phyloP scores from a whole-genome alignment of 2,329 filamentous ascomycete genomes.

The Beauveria sp. region DNA sequence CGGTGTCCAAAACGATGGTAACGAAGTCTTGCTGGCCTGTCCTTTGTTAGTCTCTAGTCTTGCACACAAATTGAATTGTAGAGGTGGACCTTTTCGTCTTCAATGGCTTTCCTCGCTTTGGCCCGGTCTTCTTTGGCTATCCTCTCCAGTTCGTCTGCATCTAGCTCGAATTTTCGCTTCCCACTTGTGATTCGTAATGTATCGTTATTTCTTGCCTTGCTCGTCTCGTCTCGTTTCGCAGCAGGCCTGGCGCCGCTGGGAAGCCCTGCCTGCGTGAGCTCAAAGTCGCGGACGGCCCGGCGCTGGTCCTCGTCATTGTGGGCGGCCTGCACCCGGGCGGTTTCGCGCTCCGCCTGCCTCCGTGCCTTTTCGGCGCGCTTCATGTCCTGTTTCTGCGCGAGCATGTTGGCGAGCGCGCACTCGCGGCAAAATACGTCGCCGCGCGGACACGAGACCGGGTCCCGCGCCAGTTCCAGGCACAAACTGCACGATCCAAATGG shows the following conservation, averaged over 20 bases:
- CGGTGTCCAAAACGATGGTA: slow-evolving; percentile 92
- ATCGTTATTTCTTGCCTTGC: not conserved
- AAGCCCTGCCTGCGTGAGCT: slow-evolving; percentile 70
- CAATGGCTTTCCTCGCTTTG: slow-evolving; percentile 62
- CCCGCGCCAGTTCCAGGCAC: slow-evolving; percentile 72
- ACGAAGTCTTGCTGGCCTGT: slow-evolving; percentile 53
- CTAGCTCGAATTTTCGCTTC: slow-evolving; percentile 69
- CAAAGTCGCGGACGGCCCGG: slow-evolving; percentile 73
- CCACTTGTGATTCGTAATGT: slow-evolving; percentile 16
- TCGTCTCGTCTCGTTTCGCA: slow-evolving; percentile 28
- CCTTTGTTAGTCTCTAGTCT: slow-evolving; percentile 10
- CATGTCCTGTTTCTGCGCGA: slow-evolving; percentile 86
- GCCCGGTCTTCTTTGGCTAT: slow-evolving; percentile 63
- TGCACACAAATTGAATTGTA: not conserved
- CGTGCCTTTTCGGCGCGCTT: slow-evolving; percentile 66
- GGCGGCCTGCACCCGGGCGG: slow-evolving; percentile 49
- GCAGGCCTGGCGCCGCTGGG: slow-evolving; percentile 16
- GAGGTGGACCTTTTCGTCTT: slow-evolving; percentile 57
- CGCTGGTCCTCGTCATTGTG: slow-evolving; percentile 63
- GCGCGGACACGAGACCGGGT: slow-evolving; percentile 74
- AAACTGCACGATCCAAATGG: slow-evolving; percentile 84
- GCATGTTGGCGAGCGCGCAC: slow-evolving; percentile 84
- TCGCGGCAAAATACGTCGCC: slow-evolving; percentile 95
- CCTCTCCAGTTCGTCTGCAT: slow-evolving; percentile 65
- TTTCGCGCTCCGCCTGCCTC: slow-evolving; percentile 54